Conservation (phyloP, 345 rosid species). For the Populus ilicifolia region DNA sequence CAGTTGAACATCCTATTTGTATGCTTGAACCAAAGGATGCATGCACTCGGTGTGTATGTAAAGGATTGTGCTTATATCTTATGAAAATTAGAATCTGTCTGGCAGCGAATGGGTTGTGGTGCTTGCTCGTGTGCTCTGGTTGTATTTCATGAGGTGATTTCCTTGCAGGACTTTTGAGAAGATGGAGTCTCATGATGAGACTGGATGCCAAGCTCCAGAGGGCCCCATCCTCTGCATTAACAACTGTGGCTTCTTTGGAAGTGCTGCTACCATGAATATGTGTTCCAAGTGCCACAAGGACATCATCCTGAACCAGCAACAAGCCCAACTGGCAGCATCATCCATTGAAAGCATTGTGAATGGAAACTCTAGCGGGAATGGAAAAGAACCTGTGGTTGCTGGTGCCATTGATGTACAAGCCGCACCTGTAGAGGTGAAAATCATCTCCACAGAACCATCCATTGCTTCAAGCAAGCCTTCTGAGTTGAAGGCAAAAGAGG, state of each 20-base stretch:
- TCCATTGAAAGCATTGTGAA: slow-evolving; percentile 6
- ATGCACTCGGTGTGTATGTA: background rate
- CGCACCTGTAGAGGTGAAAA: background rate
- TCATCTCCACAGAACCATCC: background rate
- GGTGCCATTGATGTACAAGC: background rate
- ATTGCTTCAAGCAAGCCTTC: background rate
- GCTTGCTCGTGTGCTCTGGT: background rate
- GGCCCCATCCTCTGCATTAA: slow-evolving; percentile 25
- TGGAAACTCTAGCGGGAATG: background rate
- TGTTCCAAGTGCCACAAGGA: slow-evolving; percentile 30
- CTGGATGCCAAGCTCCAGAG: slow-evolving; percentile 21
- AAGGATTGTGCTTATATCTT: background rate
- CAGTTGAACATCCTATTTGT: background rate
- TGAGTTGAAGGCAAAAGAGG: background rate
- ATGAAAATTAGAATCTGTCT: background rate
- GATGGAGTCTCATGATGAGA: slow-evolving; percentile 9
- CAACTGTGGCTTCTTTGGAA: slow-evolving; percentile 30
- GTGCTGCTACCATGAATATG: slow-evolving; percentile 26
- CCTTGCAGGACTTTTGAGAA: background rate
- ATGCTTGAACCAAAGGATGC: background rate
- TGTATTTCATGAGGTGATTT: background rate
- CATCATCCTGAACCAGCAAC: slow-evolving; percentile 18
- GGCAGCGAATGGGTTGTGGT: background rate
- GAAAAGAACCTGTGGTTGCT: background rate
- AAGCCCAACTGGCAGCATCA: slow-evolving; percentile 16